phyloP scores from a whole-genome alignment of 2,329 filamentous ascomycete genomes.

The Emericellopsis cladophorae region DNA sequence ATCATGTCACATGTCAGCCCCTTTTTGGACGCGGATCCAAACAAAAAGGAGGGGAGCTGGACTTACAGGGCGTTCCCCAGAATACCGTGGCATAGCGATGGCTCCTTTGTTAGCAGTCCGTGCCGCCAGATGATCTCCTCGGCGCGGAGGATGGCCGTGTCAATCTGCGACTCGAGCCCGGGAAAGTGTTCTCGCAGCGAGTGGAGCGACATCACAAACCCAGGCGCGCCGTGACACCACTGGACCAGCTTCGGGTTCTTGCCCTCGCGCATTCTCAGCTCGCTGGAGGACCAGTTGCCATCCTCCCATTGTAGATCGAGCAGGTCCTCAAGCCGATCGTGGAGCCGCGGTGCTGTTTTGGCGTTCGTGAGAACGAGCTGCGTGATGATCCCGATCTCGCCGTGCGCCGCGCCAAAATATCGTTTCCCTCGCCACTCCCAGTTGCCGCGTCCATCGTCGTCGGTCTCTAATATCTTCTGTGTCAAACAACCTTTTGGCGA shows the following conservation, averaged over 20 bases:
- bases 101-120: slow-evolving; percentile 49
- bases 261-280: slow-evolving; percentile 24
- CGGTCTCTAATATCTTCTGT: slow-evolving; percentile 42
- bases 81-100: slow-evolving; percentile 54
- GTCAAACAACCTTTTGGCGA: slow-evolving; percentile 43
- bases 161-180: slow-evolving; percentile 36
- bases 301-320: slow-evolving; percentile 46
- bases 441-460: slow-evolving; percentile 21
- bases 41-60: slow-evolving; percentile 22
- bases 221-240: slow-evolving; percentile 56
- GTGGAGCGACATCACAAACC: slow-evolving; percentile 44
- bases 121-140: slow-evolving; percentile 40
- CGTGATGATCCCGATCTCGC: slow-evolving; percentile 57
- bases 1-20: neutral
- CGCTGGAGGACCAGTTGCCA: slow-evolving; percentile 51
- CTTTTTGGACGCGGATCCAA: neutral
- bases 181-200: slow-evolving; percentile 45
- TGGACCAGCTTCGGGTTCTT: slow-evolving; percentile 39
- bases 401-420: slow-evolving; percentile 56
- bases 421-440: slow-evolving; percentile 53
- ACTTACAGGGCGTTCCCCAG: slow-evolving; percentile 50
- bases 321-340: slow-evolving; percentile 37
- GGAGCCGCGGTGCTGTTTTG: slow-evolving; percentile 37
- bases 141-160: slow-evolving; percentile 35
- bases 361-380: slow-evolving; percentile 51